Evolutionary conservation across 1,139 yeast species (phyloP), one percentile per base, ranked within the genome.

Genomic region (Suhomyces coccinellae): DNA sequence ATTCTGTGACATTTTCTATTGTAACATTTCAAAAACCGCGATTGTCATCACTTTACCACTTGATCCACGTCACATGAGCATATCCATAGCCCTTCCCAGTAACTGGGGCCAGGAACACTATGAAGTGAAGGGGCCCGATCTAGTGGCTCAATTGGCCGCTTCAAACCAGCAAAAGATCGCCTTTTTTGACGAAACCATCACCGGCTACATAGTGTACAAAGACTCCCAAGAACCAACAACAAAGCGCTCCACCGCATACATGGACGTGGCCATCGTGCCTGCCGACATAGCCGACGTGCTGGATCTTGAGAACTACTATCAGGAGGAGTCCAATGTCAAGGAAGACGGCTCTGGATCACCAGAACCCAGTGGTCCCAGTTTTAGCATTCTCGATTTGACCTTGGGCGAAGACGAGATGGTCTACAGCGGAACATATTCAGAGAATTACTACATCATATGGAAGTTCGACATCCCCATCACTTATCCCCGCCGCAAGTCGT

Each of bases 151-250:
- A 33, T 34, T 49, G 13, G 24, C 37, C 6, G 5, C 27, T 5
- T 3, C 33, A 10, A 22, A 41, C 13, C 43, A 36, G 29, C 47
- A 57, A 14, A 52, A 56, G 27, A 52, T 65, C 34, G 59, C 67
- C 2, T 73, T 67, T 49, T 73, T 71, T 46, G 78, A 73, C 52
- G 78, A 73, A 50, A 41, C 58, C 1, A 49, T 73, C n/a, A 45
- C 48, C n/a, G 77, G 76, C 0, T 72, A 60, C 44, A 54, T 71
- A 5, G 48, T 67, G 11, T 51, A 61, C 36, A 48, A 55, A 14
- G 58, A 57, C 31, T 38, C 50, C 11, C 47, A 35, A 28, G 33
- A 27, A 14, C 44, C 43, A 10, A n/a, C 28, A 20, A 46, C 33
- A 40, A 35, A 33, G 31, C 40, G 38, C 28, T 52, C 53, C 37